Evolutionary conservation across 2,329 filamentous ascomycete genomes (phyloP).

Genomic region (Aureobasidium sp.): DNA sequence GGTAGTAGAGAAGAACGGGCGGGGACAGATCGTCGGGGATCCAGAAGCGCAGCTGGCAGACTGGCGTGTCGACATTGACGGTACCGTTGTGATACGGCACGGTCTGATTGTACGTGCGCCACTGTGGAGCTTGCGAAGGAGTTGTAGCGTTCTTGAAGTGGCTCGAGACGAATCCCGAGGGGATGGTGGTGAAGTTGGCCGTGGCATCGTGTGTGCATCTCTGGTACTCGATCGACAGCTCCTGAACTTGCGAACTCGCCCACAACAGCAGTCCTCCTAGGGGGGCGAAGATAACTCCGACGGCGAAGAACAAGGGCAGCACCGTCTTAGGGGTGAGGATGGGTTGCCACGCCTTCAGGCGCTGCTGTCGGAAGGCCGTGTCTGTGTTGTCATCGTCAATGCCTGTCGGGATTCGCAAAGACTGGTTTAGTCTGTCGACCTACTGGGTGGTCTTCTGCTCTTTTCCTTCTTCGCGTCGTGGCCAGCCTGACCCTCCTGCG

Average conservation of each 20-base stretch:
- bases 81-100: slow-evolving; percentile 23
- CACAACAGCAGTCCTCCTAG: slow-evolving; percentile 83
- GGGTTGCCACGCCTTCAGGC: slow-evolving; percentile 97
- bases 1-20: slow-evolving; percentile 89
- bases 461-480: slow-evolving; percentile 81
- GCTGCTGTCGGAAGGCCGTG: slow-evolving; percentile 93
- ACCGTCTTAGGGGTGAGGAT: slow-evolving; percentile 94
- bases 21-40: slow-evolving; percentile 72
- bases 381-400: slow-evolving; percentile 48
- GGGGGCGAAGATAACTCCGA: slow-evolving; percentile 87
- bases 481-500: slow-evolving; percentile 36
- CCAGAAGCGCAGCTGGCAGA: slow-evolving; percentile 70
- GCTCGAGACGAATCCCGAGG: slow-evolving; percentile 51
- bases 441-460: slow-evolving; percentile 86
- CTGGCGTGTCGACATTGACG: slow-evolving; percentile 33
- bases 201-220: slow-evolving; percentile 54
- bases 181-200: slow-evolving; percentile 51
- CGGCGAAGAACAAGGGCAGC: slow-evolving; percentile 79
- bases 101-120: slow-evolving; percentile 21
- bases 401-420: background rate
- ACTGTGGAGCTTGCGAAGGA: slow-evolving; percentile 23
- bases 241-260: slow-evolving; percentile 80
- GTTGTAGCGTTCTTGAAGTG: slow-evolving; percentile 56
- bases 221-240: slow-evolving; percentile 86
- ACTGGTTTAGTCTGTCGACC: slow-evolving; percentile 29